Base-by-base conservation (phyloP, 1,284 basidiomycete species). In the Phellopilus nigrolimitatus region DNA sequence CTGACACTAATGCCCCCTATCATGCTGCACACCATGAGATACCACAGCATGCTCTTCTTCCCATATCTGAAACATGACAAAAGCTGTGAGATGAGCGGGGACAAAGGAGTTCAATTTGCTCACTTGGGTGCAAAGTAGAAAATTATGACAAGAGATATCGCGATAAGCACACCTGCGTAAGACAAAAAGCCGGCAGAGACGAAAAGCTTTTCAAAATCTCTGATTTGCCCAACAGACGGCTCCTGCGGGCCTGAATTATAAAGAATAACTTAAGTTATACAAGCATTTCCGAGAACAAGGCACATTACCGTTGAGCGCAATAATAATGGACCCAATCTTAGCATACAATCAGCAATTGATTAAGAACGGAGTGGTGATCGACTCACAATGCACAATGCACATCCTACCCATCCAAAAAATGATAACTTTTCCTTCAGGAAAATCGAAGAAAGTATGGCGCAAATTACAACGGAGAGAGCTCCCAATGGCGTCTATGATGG, bases 391-490 rank as follows among this genome's bases (percentile, higher is more conserved):
- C 82, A 84, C 38, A 85, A 71, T 10, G 73, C 69, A 59, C 80
- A 85, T 1, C 82, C 82, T 49, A 74, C 72, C 75, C 75, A 78
- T 37, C 79, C 79, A 51, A 78, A 79, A 49, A 78, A 72, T 3
- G 75, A 75, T 13, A 87, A 68, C 47, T 69, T 76, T 62, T 87
- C 84, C 55, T 80, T 77, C 50, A 84, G 69, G 64, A 85, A 71
- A 62, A 84, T 77, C 56, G 80, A 79, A n/a, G 81, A 82, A n/a
- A 85, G 70, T 21, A 84, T 76, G n/a, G 82, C 80, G 37, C 78
- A 82, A 28, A 85, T 75, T 48, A 87, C 82, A 40, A 87, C 83
- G 0, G 80, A 82, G 17, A 87, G 70, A 0, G 82, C 81, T 15
- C 84, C 84, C 60, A 87, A 72, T 0, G 83, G 82, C 3, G 78